Percentiles rank a stretch among this genome's conserved stretches.
Conservation (phyloP, 495 filamentous ascomycete species). For the Aspergillus olivimuriae region DNA sequence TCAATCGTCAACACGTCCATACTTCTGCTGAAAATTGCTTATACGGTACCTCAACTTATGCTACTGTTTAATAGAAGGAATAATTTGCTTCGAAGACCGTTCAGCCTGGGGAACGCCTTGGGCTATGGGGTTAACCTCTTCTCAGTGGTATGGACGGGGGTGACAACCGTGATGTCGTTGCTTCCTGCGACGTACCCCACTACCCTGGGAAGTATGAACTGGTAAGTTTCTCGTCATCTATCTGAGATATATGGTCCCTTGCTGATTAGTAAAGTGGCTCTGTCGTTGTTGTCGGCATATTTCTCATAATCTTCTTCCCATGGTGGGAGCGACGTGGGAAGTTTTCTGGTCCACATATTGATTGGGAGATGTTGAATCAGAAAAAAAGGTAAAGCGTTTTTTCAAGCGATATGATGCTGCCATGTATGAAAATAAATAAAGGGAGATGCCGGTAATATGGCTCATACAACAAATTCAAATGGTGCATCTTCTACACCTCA, state of each 20-base stretch:
- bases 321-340: slow-evolving; percentile 18
- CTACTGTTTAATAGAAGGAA: slow-evolving; percentile 19
- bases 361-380: too few relatives aligned
- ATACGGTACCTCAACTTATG: slow-evolving; percentile 30
- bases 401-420: too few relatives aligned
- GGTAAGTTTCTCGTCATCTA: slow-evolving; percentile 6
- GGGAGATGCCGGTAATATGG: too few relatives aligned
- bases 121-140: slow-evolving; percentile 28
- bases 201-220: slow-evolving; percentile 29
- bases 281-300: slow-evolving; percentile 20
- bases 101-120: slow-evolving; percentile 21
- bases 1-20: slow-evolving; percentile 33
- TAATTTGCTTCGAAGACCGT: slow-evolving; percentile 19
- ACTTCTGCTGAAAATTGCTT: slow-evolving; percentile 33
- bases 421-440: too few relatives aligned
- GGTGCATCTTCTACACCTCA: too few relatives aligned
- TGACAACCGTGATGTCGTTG: slow-evolving; percentile 25
- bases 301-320: slow-evolving; percentile 14
- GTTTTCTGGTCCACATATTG: slow-evolving; percentile 25
- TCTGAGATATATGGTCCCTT: not conserved
- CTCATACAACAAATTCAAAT: too few relatives aligned
- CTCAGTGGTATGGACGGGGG: slow-evolving; percentile 20
- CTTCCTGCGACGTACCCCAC: slow-evolving; percentile 25
- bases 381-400: too few relatives aligned
- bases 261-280: slow-evolving; percentile 4